Evolutionary conservation across 257 asterid genomes (phyloP), one percentile per base, ranked within the genome.

Genomic region (Dorcoceras hygrometricum): DNA sequence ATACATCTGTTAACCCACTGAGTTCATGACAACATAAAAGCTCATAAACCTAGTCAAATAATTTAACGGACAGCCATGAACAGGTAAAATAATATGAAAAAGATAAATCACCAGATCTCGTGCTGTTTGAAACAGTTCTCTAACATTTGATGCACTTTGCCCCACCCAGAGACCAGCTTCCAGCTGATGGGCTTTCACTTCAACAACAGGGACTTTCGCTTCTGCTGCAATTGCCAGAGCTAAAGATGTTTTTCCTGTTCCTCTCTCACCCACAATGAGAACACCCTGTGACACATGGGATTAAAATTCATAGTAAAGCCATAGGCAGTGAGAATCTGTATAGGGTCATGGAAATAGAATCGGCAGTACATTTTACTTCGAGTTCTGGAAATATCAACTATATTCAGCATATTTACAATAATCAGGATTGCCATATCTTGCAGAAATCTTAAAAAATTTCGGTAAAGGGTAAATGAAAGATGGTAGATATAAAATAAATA

Each of bases 121-220:
- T 11, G 99, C 99, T 53, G 97, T 93, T 80, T 93, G 96, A 75
- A 93, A 93, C 71, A 93, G 79, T 76, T 93, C 99, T 81, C 99
- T 82, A 56, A 93, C 94, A 78, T 93, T 93, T 57, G 96, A 86
- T 62, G 99, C 97, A 81, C 99, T 88, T 81, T 93, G 99, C 61
- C 99, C 99, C 77, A 88, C 97, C 99, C 97, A 88, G 55, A 90
- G 82, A 71, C 91, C 95, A 69, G 92, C 89, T 84, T 93, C 97
- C 80, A 93, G 84, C 80, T 88, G 94, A 58, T 88, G 95, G 72
- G 97, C 90, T 78, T 86, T 88, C 46, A 93, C 87, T 85, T 93
- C 86, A 69, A 93, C 99, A 65, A 93, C 87, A 39, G 99, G 99
- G 58, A 93, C 99, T 80, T 81, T 93, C 20, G 99, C 97, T 81